Percentiles rank a stretch among this genome's conserved stretches.
Conservation (phyloP, 208 protist genomes). For the Blechomonas ayalai region DNA sequence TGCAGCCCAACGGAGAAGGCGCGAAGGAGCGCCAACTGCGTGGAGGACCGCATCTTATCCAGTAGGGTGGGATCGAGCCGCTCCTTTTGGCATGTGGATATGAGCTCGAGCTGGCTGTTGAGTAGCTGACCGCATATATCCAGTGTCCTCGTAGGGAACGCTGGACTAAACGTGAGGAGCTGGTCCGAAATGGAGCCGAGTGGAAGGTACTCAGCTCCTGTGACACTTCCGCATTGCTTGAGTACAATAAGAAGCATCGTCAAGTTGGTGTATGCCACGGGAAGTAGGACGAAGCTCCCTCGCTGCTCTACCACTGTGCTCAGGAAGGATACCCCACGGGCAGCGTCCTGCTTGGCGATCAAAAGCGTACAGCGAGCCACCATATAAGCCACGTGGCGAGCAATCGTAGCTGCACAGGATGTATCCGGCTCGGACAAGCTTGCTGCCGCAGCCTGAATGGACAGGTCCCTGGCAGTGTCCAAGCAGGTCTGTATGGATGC, state of each 20-base stretch:
- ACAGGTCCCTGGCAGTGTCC: constrained; percentile 26
- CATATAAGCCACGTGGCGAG: constrained; percentile 62
- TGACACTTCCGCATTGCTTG: constrained; percentile 20
- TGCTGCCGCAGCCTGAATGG: constrained; percentile 32
- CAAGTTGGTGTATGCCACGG: constrained; percentile 60
- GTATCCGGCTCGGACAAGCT: constrained; percentile 8
- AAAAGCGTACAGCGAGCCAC: constrained; percentile 31
- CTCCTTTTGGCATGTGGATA: constrained; percentile 17
- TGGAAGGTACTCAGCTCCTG: constrained; percentile 27
- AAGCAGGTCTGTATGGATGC: constrained; percentile 31
- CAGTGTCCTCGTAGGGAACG: constrained; percentile 12
- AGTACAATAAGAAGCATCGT: constrained; percentile 43
- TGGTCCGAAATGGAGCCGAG: constrained; percentile 62
- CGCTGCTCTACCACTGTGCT: constrained; percentile 9
- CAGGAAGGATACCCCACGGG: constrained; percentile 3
- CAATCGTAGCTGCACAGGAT: constrained; percentile 20
- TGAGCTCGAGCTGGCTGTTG: constrained; percentile 25
- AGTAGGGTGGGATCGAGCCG: constrained; percentile 21
- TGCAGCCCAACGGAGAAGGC: constrained; percentile 26
- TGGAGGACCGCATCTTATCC: constrained; percentile 21
- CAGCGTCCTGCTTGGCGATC: constrained; percentile 13
- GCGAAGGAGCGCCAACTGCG: constrained; percentile 49
- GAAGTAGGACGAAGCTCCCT: constrained; percentile 32
- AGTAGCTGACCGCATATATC: constrained; percentile 24
- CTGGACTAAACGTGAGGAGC: constrained; percentile 22